phyloP scores from a whole-genome alignment of 371 early-diverging fungal genomes.

The Mortierella sp. region DNA sequence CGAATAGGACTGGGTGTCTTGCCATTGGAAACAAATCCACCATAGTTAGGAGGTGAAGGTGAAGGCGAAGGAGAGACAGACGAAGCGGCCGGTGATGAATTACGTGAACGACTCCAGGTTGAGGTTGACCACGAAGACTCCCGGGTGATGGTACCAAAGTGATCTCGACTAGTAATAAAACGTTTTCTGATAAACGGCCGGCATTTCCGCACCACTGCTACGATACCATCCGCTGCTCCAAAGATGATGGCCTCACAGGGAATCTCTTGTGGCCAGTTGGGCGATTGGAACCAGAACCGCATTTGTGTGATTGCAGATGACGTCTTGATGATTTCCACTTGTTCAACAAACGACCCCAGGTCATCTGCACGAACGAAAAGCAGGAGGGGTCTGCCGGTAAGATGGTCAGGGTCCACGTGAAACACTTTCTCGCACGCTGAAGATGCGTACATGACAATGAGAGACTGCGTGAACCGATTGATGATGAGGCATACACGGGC shows the following conservation, averaged over 20 bases:
- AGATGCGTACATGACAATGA: slow-evolving; percentile 33
- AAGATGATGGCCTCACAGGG: slow-evolving; percentile 40
- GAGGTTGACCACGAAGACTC: neutral
- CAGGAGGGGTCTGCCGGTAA: slow-evolving; percentile 31
- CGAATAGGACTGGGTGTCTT: neutral
- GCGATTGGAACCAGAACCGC: slow-evolving; percentile 42
- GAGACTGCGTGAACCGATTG: slow-evolving; percentile 35
- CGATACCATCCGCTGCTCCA: slow-evolving; percentile 30
- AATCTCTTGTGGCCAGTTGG: slow-evolving; percentile 18
- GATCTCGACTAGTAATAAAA: slow-evolving; percentile 2
- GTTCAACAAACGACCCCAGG: slow-evolving; percentile 21
- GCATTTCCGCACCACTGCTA: slow-evolving; percentile 22
- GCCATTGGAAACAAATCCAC: neutral
- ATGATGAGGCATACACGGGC: slow-evolving; percentile 39
- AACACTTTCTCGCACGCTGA: slow-evolving; percentile 18
- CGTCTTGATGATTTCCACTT: slow-evolving; percentile 32
- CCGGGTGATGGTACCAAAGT: neutral
- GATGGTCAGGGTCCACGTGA: slow-evolving; percentile 11
- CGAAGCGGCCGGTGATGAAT: neutral
- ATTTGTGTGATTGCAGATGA: slow-evolving; percentile 27
- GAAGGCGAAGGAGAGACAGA: neutral
- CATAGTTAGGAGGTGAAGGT: neutral
- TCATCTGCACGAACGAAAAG: slow-evolving; percentile 35
- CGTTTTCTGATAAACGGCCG: slow-evolving; percentile 23
- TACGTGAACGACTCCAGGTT: neutral